These are phyloP conservation scores for Scheffersomyces cryptocercus DNA, from an alignment of 1,139 yeast genomes.

Conservation along the genomic window DNA sequence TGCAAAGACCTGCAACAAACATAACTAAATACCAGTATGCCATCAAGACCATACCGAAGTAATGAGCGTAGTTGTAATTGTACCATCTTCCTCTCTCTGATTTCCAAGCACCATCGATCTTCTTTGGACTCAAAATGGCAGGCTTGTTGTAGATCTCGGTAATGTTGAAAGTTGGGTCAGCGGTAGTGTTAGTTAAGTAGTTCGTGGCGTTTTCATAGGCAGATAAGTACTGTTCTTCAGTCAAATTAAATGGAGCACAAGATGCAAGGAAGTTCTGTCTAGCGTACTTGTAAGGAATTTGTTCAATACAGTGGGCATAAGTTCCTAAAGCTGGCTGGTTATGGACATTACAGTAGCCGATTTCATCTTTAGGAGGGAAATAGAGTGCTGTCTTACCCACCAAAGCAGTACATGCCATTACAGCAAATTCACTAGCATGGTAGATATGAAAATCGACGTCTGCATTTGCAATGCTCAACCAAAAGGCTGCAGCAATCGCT, in stretches of 20 bases:
- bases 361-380: constrained; percentile 25
- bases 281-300: constrained; percentile 25
- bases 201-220: constrained; percentile 42
- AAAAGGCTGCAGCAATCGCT: background rate
- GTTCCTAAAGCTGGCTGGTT: constrained; percentile 43
- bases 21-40: constrained; percentile 47
- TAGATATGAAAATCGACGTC: constrained; percentile 4
- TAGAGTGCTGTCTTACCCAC: constrained; percentile 26
- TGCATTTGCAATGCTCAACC: background rate
- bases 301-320: constrained; percentile 36
- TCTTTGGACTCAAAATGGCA: constrained; percentile 20
- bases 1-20: constrained; percentile 46
- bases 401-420: constrained; percentile 28
- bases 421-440: constrained; percentile 11
- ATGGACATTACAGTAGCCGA: constrained; percentile 31
- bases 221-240: constrained; percentile 27
- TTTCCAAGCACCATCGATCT: constrained; percentile 31
- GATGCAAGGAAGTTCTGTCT: constrained; percentile 24
- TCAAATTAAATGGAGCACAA: constrained; percentile 26
- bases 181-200: constrained; percentile 26
- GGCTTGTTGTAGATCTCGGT: constrained; percentile 33
- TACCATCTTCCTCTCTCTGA: constrained; percentile 42
- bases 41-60: constrained; percentile 51
- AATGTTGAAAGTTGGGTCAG: constrained; percentile 27
- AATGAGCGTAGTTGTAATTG: constrained; percentile 45